Base-by-base conservation (phyloP, 2,329 filamentous ascomycete species). In the Escovopsis sp. region DNA sequence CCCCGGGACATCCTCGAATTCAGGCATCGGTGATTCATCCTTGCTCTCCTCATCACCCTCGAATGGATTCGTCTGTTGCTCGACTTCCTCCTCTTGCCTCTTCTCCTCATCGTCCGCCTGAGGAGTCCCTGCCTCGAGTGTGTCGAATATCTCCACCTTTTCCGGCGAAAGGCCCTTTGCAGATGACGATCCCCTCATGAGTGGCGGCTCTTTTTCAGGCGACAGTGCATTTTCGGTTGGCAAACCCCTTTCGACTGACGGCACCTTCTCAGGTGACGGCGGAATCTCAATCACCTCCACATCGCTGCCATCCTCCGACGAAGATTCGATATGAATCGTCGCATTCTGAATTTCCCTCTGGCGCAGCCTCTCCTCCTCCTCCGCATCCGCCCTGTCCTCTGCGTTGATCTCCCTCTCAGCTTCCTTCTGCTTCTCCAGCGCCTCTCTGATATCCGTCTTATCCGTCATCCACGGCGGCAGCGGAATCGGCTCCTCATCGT, bases 401-500 rank as follows among this genome's bases (percentile, higher is more conserved):
- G 77, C 76, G 37, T 79, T 74, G 38, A 80, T 72, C 38, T 72
- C 67, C 15, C 59, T 56, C 33, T 78, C 71, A 33, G 54, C 63
- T 46, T 59, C 69, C 43, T 58, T 68, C 56, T 75, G 70, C 38
- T 72, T 68, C 45, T 68, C 71, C 40, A 76, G 56, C 18, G 68
- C 66, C 34, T 77, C 68, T 40, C 79, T 66, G 23, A 87, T 74
- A 39, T 86, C 80, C 2, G 67, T 65, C 5, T 74, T 57, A 41
- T 75, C 70, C 3, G 61, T 58, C 48, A 90, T 69, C 83, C 83
- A 90, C 1, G 83, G 83, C 1, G 83, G 83, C 7, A 88, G 50
- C 0, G 78, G 77, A n/a, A 61, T 65, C 1, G 69, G 62, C 4
- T 52, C 55, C 52, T 65, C 53, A 41, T 64, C 49, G 46, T 53